Conservation (phyloP, 129 eudicot genomes). For the Glebionis coronaria region DNA sequence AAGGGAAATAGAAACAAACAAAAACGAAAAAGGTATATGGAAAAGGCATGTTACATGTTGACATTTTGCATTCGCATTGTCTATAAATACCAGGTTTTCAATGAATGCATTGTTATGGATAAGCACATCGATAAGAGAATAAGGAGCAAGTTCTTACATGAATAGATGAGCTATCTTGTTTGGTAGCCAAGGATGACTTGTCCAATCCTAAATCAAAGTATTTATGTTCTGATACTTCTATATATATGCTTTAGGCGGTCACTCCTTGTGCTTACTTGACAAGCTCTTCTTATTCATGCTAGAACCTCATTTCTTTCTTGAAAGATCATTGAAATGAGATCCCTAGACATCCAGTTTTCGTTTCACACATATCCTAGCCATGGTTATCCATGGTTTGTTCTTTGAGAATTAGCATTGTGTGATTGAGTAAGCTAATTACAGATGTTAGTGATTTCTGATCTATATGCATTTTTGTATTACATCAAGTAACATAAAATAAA, state of each 20-base stretch:
- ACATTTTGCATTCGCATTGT: background rate
- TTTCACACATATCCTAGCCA: constrained; percentile 5
- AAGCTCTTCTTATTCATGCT: constrained; percentile 6
- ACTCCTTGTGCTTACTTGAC: constrained; percentile 13
- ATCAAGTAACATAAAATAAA: too few species aligned
- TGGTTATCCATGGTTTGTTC: too few species aligned
- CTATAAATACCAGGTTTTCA: background rate
- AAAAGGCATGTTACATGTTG: background rate
- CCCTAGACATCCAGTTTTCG: background rate
- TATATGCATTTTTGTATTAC: too few species aligned
- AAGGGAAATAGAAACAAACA: too few species aligned
- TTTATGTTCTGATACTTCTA: background rate
- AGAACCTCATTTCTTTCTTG: background rate
- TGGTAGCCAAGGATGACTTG: constrained; percentile 17
- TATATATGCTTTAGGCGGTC: background rate
- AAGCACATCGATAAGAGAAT: background rate
- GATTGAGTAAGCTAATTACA: too few species aligned
- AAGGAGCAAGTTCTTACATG: constrained; percentile 1
- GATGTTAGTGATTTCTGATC: too few species aligned
- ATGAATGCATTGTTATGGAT: background rate
- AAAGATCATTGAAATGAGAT: background rate
- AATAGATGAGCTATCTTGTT: background rate
- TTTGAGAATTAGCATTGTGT: background rate
- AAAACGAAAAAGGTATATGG: background rate
- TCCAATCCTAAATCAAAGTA: background rate